Conservation (phyloP, 2,329 filamentous ascomycete genomes). For the Ilyonectria robusta region DNA sequence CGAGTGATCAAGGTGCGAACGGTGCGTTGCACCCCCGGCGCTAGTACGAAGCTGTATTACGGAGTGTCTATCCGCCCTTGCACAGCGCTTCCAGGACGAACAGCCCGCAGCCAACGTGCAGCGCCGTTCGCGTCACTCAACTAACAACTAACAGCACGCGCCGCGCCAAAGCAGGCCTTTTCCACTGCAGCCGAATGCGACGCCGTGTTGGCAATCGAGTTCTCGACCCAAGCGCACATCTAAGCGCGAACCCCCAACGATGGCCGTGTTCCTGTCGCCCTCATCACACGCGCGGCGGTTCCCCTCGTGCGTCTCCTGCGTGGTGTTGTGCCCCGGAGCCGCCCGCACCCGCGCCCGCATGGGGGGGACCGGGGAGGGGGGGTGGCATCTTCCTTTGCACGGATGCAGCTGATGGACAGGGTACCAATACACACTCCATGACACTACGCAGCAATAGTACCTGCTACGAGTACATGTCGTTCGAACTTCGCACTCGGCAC, state of each 20-base stretch:
- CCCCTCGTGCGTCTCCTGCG: slow-evolving; percentile 8
- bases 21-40: slow-evolving; percentile 35
- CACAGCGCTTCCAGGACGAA: slow-evolving; percentile 15
- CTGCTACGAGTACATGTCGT: slow-evolving; percentile 6
- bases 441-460: too few species aligned
- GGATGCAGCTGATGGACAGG: slow-evolving; percentile 3
- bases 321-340: slow-evolving; percentile 31
- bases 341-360: slow-evolving; percentile 26
- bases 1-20: slow-evolving; percentile 30
- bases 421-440: slow-evolving; percentile 25
- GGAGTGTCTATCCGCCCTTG: not conserved
- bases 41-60: not conserved
- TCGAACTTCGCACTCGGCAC: slow-evolving; percentile 28
- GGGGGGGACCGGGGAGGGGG: slow-evolving; percentile 1
- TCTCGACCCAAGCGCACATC: slow-evolving; percentile 12
- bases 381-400: not conserved
- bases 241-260: slow-evolving; percentile 33
- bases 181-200: slow-evolving; percentile 29
- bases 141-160: slow-evolving; percentile 18
- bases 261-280: slow-evolving; percentile 12
- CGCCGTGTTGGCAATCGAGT: slow-evolving; percentile 30
- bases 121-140: slow-evolving; percentile 24
- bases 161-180: slow-evolving; percentile 24
- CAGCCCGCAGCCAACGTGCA: slow-evolving; percentile 9
- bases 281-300: slow-evolving; percentile 28